Evolutionary conservation across 192 early-diverging fungal genomes (phyloP).

Genomic region (Pilaira anomala): DNA sequence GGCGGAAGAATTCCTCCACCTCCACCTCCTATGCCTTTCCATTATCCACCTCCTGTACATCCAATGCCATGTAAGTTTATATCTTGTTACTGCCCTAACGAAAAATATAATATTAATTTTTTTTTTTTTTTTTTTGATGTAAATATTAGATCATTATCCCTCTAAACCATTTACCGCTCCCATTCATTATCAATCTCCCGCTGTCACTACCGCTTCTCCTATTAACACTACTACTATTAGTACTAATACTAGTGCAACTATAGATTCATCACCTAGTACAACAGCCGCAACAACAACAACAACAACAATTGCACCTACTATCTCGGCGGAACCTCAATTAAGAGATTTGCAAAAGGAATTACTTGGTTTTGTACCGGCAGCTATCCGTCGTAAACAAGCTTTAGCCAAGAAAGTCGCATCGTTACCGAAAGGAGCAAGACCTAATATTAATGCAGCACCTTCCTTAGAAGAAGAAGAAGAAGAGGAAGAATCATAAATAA

Average conservation of each 20-base stretch:
- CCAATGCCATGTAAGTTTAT: not conserved
- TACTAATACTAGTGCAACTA: conserved; percentile 61
- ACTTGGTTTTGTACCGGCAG: conserved; percentile 65
- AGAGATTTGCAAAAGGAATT: conserved; percentile 82
- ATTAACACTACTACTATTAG: not conserved
- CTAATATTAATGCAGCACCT: conserved; percentile 69
- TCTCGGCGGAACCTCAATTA: conserved; percentile 74
- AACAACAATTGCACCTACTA: conserved; percentile 40
- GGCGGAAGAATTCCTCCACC: conserved; percentile 14
- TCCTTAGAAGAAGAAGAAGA: conserved; percentile 47
- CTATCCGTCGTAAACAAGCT: conserved; percentile 53
- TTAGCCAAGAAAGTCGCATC: conserved; percentile 32
- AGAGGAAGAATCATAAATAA: not conserved
- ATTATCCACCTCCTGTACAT: not conserved
- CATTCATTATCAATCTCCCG: not conserved
- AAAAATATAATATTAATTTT: not conserved
- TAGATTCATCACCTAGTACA: conserved; percentile 40
- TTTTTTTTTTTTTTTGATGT: not conserved
- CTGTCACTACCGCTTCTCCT: not conserved
- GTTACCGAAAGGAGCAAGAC: conserved; percentile 48
- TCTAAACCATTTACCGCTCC: not conserved
- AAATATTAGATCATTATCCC: not conserved
- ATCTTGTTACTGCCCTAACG: too few species aligned
- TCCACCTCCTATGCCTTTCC: conserved; percentile 9
- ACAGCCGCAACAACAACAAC: not conserved